Conservation (phyloP, 441 rosid genomes). For the Iberis amara region DNA sequence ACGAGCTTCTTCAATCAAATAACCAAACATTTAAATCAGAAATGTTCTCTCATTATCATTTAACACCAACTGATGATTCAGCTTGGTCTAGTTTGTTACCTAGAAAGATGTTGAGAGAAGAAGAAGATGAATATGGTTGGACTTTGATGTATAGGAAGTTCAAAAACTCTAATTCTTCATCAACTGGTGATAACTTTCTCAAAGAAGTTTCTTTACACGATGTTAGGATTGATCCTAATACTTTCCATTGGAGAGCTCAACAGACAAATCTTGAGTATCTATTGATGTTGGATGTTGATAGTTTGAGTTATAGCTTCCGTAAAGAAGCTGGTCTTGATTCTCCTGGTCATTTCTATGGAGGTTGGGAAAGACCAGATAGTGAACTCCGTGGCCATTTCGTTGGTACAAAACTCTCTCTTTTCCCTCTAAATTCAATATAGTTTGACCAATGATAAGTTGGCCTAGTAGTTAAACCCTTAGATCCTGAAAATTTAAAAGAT, state of each 20-base stretch:
- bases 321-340: conserved; percentile 66
- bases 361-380: conserved; percentile 62
- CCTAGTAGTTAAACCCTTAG: too few relatives aligned
- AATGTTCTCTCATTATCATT: conserved; percentile 69
- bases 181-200: conserved; percentile 51
- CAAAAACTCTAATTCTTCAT: too few relatives aligned
- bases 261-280: conserved; percentile 82
- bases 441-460: conserved; percentile 8
- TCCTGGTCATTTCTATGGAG: conserved; percentile 60
- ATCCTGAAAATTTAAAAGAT: too few relatives aligned
- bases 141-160: conserved; percentile 52
- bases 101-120: conserved; percentile 60
- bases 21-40: conserved; percentile 58
- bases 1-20: conserved; percentile 51
- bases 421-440: background rate
- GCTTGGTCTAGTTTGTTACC: conserved; percentile 78
- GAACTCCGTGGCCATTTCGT: conserved; percentile 96
- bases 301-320: conserved; percentile 75
- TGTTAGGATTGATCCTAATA: conserved; percentile 58
- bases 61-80: conserved; percentile 71
- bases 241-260: conserved; percentile 68
- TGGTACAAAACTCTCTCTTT: conserved; percentile 42
- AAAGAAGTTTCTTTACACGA: conserved; percentile 71
- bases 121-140: conserved; percentile 64
- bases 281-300: conserved; percentile 72